Percentiles rank a stretch among this genome's conserved stretches.
Evolutionary conservation across 192 early-diverging fungal species (phyloP).

Genomic region (Phlyctochytrium arcticum): DNA sequence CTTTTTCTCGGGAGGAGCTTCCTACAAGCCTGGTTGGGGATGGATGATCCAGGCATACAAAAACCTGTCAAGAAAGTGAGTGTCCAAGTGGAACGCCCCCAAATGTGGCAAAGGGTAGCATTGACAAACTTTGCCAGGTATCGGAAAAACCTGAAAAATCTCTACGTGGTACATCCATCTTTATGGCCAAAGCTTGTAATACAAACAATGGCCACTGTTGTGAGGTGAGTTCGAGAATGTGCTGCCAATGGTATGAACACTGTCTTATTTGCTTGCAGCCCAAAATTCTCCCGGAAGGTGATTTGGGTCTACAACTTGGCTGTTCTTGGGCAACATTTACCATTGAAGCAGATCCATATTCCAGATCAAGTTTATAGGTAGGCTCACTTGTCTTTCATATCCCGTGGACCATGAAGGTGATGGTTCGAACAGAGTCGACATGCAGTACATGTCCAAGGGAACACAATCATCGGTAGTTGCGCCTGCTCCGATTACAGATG

Average conservation of each 20-base stretch:
- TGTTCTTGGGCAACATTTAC: conserved; percentile 61
- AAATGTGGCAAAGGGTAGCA: not conserved
- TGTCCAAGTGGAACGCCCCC: not conserved
- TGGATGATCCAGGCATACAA: conserved; percentile 88
- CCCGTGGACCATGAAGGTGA: too few relatives aligned
- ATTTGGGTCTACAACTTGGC: conserved; percentile 72
- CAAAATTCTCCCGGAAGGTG: conserved; percentile 87
- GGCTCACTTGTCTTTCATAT: too few relatives aligned
- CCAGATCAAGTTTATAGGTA: conserved; percentile 66
- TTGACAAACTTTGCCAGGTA: conserved; percentile 17
- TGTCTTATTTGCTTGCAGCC: conserved; percentile 45
- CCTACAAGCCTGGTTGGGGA: conserved; percentile 73
- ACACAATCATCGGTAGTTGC: too few relatives aligned
- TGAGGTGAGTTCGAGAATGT: conserved; percentile 57
- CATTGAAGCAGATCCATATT: conserved; percentile 71
- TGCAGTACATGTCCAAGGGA: too few relatives aligned
- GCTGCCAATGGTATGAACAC: not conserved
- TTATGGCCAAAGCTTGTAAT: conserved; percentile 77
- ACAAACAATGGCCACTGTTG: conserved; percentile 77
- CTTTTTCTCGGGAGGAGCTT: conserved; percentile 73
- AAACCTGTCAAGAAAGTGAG: conserved; percentile 70
- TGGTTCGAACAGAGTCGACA: not conserved
- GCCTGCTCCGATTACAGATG: too few relatives aligned
- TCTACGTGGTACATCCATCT: conserved; percentile 91
- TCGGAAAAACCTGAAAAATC: conserved; percentile 90